Evolutionary conservation across 495 filamentous ascomycete species (phyloP), one percentile per base, ranked within the genome.

Genomic region (Tuber brumale): DNA sequence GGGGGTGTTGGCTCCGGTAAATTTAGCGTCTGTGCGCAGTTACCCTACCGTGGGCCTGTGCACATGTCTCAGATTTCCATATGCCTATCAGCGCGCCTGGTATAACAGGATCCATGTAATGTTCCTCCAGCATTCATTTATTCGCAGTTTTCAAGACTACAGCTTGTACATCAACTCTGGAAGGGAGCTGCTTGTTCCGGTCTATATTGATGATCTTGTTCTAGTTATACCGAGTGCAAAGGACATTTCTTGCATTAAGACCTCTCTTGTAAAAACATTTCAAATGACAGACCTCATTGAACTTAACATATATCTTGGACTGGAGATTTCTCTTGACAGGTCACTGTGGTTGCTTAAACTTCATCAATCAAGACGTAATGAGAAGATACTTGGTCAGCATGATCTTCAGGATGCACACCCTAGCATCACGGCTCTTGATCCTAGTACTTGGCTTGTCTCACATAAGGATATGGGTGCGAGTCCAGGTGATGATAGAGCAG

Each of bases 261-360:
- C 1, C 0, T 1, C 1, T 3, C 6, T 51, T 0, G 48, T 6
- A 2, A 9, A 23, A 0, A 7, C 21, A 1, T n/a, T 51, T n/a
- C 21, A 51, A 51, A 51, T 51, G 21, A 51, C 23, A n/a, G 21
- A 51, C 48, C 21, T 51, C 3, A 21, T 21, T 8, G 48, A n/a
- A 23, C 23, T 51, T 0, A 8, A 7, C 0, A 51, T 6, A 8
- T 51, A n/a, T n/a, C 7, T n/a, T 0, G 21, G 21, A 0, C 6
- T 51, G 5, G 21, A 51, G 14, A 51, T 51, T 9, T 4, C 7
- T 8, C 16, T 21, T 23, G 5, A 51, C 2, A 21, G 7, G 23
- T n/a, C n/a, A n/a, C 21, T 0, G 9, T 1, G 19, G 5, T 0
- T n/a, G 10, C 1, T 51, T 0, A 23, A 0, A 0, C 0, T 51